These are phyloP conservation scores for Microsporum audouinii DNA, from an alignment of 2,329 filamentous ascomycete species.

Conservation along the genomic window DNA sequence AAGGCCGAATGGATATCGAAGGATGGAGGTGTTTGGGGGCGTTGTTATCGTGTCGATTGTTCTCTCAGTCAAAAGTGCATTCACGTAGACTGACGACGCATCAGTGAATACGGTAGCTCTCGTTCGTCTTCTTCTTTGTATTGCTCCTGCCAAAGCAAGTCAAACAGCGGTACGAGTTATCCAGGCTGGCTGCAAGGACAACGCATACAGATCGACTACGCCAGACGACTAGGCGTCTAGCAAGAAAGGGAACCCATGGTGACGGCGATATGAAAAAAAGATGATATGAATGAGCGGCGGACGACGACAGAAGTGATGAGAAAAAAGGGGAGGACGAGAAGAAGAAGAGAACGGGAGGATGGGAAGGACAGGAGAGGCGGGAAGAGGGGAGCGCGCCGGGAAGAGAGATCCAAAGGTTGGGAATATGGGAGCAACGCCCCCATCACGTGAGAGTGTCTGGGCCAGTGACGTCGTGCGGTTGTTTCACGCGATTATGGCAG, in stretches of 20 bases:
- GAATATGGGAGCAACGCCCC: slow-evolving; percentile 14
- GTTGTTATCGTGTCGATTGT: neutral
- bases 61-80: neutral
- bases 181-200: slow-evolving; percentile 37
- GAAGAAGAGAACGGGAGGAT: slow-evolving; percentile 10
- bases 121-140: neutral
- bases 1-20: neutral
- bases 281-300: neutral
- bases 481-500: slow-evolving; percentile 25
- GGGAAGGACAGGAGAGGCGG: slow-evolving; percentile 4
- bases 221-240: slow-evolving; percentile 38
- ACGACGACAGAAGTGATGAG: slow-evolving; percentile 7
- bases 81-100: neutral
- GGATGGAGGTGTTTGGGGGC: neutral
- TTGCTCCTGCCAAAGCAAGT: slow-evolving; percentile 30
- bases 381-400: slow-evolving; percentile 6
- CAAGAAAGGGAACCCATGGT: slow-evolving; percentile 20
- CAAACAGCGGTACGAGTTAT: slow-evolving; percentile 35
- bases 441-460: slow-evolving; percentile 28
- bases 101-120: neutral
- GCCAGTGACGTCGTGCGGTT: slow-evolving; percentile 32
- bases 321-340: slow-evolving; percentile 5
- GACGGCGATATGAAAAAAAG: slow-evolving; percentile 4
- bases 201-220: slow-evolving; percentile 30
- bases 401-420: slow-evolving; percentile 10